These are phyloP conservation scores for Chaetoceros muelleri DNA, from an alignment of 108 stramenopile species.

Conservation along the genomic window DNA sequence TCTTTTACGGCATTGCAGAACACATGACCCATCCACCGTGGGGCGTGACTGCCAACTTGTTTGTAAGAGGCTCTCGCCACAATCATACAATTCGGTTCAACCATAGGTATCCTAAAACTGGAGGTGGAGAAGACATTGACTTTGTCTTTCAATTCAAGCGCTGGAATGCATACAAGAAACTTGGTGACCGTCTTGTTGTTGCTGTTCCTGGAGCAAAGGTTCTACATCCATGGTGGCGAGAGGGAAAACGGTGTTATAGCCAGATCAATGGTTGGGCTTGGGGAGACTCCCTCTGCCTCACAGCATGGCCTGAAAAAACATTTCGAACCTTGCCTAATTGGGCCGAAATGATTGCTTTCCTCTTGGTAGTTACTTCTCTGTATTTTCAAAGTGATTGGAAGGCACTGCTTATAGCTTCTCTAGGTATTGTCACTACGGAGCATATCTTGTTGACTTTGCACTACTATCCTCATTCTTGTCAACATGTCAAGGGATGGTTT, in stretches of 20 bases:
- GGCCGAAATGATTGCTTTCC: slow-evolving; percentile 10
- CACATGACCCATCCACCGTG: slow-evolving; percentile 26
- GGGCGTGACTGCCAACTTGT: slow-evolving; percentile 52
- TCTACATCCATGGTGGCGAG: slow-evolving; percentile 30
- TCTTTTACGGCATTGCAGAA: slow-evolving; percentile 30
- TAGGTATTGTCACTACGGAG: neutral
- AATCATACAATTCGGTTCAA: slow-evolving; percentile 29
- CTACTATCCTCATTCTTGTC: too few relatives aligned
- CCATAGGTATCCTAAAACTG: slow-evolving; percentile 31
- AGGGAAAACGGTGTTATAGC: slow-evolving; percentile 16
- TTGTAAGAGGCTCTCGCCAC: slow-evolving; percentile 14
- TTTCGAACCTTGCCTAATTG: slow-evolving; percentile 27
- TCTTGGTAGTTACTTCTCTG: slow-evolving; percentile 1
- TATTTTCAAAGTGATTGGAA: too few relatives aligned
- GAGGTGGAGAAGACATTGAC: slow-evolving; percentile 48
- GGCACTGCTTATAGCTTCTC: neutral
- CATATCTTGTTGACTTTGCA: slow-evolving; percentile 3
- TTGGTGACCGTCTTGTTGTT: slow-evolving; percentile 3
- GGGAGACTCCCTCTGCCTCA: slow-evolving; percentile 27
- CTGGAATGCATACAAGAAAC: slow-evolving; percentile 3
- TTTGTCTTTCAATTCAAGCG: slow-evolving; percentile 27
- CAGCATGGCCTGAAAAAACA: slow-evolving; percentile 18
- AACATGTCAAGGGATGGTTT: slow-evolving; percentile 1
- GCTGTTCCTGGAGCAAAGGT: slow-evolving; percentile 32
- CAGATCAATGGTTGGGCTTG: slow-evolving; percentile 38